These are phyloP conservation scores for Leccinum incarnatum DNA, from an alignment of 768 basidiomycete species.

Conservation along the genomic window DNA sequence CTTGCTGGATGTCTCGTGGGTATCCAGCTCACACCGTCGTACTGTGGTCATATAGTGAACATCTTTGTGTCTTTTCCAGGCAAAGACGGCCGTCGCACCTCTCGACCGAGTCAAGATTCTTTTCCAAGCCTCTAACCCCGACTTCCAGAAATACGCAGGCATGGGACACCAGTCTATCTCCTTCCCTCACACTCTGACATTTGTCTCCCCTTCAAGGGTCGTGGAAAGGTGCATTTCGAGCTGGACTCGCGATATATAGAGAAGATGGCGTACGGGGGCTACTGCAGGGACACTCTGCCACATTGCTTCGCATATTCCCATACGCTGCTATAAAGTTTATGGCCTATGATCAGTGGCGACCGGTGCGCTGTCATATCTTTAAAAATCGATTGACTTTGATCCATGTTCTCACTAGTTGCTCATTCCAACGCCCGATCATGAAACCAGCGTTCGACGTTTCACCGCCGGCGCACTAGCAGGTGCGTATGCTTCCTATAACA, in stretches of 20 bases:
- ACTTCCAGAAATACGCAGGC: slow-evolving; percentile 94
- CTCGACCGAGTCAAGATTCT: slow-evolving; percentile 98
- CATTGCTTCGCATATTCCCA: slow-evolving; percentile 90
- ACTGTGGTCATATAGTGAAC: slow-evolving; percentile 2
- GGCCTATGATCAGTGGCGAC: slow-evolving; percentile 86
- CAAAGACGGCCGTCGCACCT: slow-evolving; percentile 93
- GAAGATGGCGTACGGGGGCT: slow-evolving; percentile 73
- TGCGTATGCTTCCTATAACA: slow-evolving; percentile 31
- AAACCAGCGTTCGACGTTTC: slow-evolving; percentile 81
- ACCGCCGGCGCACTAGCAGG: slow-evolving; percentile 86
- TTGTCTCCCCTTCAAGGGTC: slow-evolving; percentile 52
- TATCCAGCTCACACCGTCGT: slow-evolving; percentile 17
- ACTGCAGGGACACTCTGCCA: slow-evolving; percentile 95
- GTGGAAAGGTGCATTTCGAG: slow-evolving; percentile 81
- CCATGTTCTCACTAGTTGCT: slow-evolving; percentile 50
- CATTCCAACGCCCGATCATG: slow-evolving; percentile 77
- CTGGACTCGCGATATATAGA: slow-evolving; percentile 67
- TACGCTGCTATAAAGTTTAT: slow-evolving; percentile 98
- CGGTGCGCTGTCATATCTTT: slow-evolving; percentile 43
- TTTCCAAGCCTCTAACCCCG: slow-evolving; percentile 95
- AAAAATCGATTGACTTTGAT: background rate
- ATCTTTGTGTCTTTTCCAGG: slow-evolving; percentile 44
- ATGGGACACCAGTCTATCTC: slow-evolving; percentile 28
- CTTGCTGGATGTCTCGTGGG: slow-evolving; percentile 90
- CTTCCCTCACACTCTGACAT: slow-evolving; percentile 21